Evolutionary conservation across 2,329 filamentous ascomycete genomes (phyloP).

Genomic region (Amesomyces nigricolor): DNA sequence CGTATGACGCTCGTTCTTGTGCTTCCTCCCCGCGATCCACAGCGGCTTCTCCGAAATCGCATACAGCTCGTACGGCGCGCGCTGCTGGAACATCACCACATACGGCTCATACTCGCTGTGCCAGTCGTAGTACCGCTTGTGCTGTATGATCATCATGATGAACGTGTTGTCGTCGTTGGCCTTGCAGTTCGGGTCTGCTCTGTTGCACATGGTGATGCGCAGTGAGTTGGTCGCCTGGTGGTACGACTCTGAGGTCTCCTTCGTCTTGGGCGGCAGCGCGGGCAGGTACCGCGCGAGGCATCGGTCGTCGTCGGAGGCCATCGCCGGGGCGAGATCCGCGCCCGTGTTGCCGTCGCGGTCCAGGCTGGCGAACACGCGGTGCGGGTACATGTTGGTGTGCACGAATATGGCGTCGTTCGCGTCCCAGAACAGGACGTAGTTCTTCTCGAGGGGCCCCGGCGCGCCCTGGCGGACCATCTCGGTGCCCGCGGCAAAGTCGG

Average conservation of each 20-base stretch:
- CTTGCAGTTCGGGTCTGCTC: constrained; percentile 40
- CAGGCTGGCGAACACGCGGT: constrained; percentile 45
- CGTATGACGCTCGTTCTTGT: constrained; percentile 31
- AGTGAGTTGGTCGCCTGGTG: constrained; percentile 58
- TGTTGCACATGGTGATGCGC: constrained; percentile 48
- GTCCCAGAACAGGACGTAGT: constrained; percentile 60
- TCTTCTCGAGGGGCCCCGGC: constrained; percentile 49
- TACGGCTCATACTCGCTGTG: constrained; percentile 53
- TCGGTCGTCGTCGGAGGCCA: constrained; percentile 34
- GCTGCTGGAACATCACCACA: constrained; percentile 44
- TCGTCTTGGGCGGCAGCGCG: constrained; percentile 23
- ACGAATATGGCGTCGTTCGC: constrained; percentile 39
- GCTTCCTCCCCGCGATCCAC: constrained; percentile 49
- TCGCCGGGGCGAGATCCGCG: constrained; percentile 39
- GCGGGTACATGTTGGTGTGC: constrained; percentile 49
- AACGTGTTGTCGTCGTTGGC: constrained; percentile 46
- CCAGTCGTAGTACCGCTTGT: constrained; percentile 44
- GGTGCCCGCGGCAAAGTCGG: constrained; percentile 39
- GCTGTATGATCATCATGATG: constrained; percentile 49
- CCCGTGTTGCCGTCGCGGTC: constrained; percentile 41
- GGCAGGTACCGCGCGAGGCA: constrained; percentile 47
- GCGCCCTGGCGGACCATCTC: constrained; percentile 48
- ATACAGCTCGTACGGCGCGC: constrained; percentile 45
- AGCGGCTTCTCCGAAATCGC: constrained; percentile 46
- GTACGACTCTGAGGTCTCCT: constrained; percentile 38